A percentile compares a stretch with the other conserved stretches of the same genome.
Evolutionary conservation across 2,329 filamentous ascomycete genomes (phyloP).

Genomic region (Fusarium incarnatum): DNA sequence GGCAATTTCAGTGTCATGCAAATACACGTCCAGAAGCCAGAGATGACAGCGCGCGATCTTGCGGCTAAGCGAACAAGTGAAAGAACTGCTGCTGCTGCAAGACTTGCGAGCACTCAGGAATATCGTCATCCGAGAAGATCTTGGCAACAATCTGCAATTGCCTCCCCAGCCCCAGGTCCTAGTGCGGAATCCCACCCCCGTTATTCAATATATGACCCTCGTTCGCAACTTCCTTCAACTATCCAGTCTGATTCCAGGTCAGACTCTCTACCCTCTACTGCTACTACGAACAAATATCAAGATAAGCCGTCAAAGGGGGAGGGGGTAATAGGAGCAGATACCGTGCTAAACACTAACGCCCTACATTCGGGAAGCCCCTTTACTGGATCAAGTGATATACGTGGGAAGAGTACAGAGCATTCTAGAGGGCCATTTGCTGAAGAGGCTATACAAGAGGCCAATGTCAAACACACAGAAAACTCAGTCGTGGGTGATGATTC

Average conservation of each 20-base stretch:
- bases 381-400: not conserved
- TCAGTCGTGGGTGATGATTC: not conserved
- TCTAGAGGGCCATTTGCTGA: not conserved
- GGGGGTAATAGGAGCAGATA: not conserved
- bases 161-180: not conserved
- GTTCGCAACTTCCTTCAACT: slow-evolving; percentile 1
- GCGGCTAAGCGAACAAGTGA: slow-evolving; percentile 72
- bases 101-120: slow-evolving; percentile 64
- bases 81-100: slow-evolving; percentile 68
- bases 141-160: slow-evolving; percentile 50
- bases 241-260: slow-evolving; percentile 2
- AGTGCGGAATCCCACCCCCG: not conserved
- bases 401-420: not conserved
- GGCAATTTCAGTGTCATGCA: slow-evolving; percentile 74
- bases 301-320: not conserved
- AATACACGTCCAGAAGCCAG: slow-evolving; percentile 63
- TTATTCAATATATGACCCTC: not conserved
- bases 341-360: not conserved
- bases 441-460: not conserved
- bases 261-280: slow-evolving; percentile 5
- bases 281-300: not conserved
- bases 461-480: not conserved
- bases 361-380: slow-evolving; percentile 17
- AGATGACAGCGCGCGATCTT: slow-evolving; percentile 62
- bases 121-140: slow-evolving; percentile 64